Evolutionary conservation across 2,329 filamentous ascomycete genomes (phyloP), one percentile per base, ranked within the genome.

Genomic region (Apiospora sp.): DNA sequence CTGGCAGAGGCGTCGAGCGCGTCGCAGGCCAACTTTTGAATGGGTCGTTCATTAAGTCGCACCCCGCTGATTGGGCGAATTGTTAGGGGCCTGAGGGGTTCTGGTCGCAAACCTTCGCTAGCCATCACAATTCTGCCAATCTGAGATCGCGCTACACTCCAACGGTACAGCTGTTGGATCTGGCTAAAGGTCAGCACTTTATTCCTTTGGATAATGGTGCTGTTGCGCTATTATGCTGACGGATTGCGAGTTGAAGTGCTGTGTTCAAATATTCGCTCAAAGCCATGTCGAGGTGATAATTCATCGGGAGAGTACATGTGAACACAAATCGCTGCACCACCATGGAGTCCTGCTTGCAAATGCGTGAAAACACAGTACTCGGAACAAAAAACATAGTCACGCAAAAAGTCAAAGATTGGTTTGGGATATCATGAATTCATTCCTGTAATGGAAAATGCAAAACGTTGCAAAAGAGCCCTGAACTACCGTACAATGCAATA

Each of bases 401-500:
- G 19, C 13, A 19, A 22, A 19, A 14, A 61, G n/a, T 2, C 30
- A 37, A 34, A n/a, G 6, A 13, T 22, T 30, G 4, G 19, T 10
- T 41, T 30, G 34, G 34, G 58, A 64, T 64, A 22, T 64, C 58
- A 8, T 64, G 41, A 64, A 41, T 64, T 64, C 58, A 41, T 41
- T 64, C 58, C 58, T 64, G 58, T 64, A 64, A 41, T 41, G 34
- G 37, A 37, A 64, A 22, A 64, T 64, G 58, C 58, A 41, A 64
- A 22, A 64, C 41, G 58, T 41, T 14, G 34, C 58, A 64, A 64
- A 30, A 64, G 34, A 64, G 58, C 30, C 58, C 58, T 24, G 58
- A 64, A 64, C 58, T 64, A 64, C 58, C 58, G 34, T 64, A 64
- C 58, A 64, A 64, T 64, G 58, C 58, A 41, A 64, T 64, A 41